A percentile compares a stretch with the other conserved stretches of the same genome.
Conservation (phyloP, 371 early-diverging fungal genomes). For the Mortierella sp. region DNA sequence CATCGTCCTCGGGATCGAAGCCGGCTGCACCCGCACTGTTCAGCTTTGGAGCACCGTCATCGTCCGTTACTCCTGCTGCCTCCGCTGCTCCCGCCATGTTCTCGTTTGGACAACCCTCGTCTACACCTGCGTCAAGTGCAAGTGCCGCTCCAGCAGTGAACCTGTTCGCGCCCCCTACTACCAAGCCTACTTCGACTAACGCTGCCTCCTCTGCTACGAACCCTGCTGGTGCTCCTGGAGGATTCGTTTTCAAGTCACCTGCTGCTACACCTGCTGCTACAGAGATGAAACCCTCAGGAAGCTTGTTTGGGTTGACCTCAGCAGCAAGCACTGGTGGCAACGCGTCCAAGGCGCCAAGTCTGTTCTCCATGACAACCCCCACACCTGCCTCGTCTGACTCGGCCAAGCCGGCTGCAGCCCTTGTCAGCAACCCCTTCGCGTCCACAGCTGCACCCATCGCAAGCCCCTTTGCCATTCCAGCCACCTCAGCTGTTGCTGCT, state of each 20-base stretch:
- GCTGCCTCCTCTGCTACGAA: background rate
- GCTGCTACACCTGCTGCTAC: background rate
- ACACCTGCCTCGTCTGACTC: background rate
- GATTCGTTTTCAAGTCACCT: background rate
- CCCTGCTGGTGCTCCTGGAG: background rate
- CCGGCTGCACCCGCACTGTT: background rate
- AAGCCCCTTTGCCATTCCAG: conserved; percentile 5
- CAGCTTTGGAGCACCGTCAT: background rate
- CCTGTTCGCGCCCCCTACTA: background rate
- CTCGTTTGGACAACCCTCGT: conserved; percentile 2
- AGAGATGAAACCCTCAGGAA: background rate
- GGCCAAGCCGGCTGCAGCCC: background rate
- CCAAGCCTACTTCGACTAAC: background rate
- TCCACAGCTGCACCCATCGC: background rate
- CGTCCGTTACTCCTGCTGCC: background rate
- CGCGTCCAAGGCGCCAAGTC: background rate
- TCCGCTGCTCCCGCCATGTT: background rate
- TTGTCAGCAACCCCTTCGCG: background rate
- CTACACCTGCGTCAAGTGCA: background rate
- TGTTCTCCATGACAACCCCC: background rate
- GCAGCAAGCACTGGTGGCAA: background rate
- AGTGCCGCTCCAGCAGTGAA: background rate
- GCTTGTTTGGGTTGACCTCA: background rate
- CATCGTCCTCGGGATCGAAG: background rate
- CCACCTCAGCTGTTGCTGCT: background rate